Evolutionary conservation across 257 asterid genomes (phyloP).

Genomic region (Solanum verrucosum): DNA sequence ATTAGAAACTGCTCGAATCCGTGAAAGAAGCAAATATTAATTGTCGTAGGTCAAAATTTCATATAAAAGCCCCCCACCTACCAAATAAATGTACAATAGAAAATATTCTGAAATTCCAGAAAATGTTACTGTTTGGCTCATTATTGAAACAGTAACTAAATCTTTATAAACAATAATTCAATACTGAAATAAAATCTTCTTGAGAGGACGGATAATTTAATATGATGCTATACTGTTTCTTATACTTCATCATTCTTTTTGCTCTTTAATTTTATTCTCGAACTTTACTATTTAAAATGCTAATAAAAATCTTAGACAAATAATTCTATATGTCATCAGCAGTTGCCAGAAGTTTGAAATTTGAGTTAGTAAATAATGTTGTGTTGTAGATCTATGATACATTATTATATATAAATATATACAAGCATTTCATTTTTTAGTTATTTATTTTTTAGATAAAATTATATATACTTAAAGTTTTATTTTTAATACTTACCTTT

Average conservation of each 20-base stretch:
- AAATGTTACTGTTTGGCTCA: not conserved
- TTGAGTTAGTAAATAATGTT: not conserved
- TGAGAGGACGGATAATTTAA: not conserved
- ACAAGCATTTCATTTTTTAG: not conserved
- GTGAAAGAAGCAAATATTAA: not conserved
- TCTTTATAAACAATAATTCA: not conserved
- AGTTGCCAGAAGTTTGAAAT: not conserved
- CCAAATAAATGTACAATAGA: not conserved
- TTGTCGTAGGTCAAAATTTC: not conserved
- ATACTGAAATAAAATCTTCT: not conserved
- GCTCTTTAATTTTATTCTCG: not conserved
- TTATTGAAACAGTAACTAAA: slow-evolving; percentile 5
- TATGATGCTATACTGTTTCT: not conserved
- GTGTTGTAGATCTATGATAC: not conserved
- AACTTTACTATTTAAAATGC: not conserved
- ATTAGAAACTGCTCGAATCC: not conserved
- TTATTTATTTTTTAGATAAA: not conserved
- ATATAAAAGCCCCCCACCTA: not conserved
- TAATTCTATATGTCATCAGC: not conserved
- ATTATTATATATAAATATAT: not conserved
- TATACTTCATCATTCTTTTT: not conserved
- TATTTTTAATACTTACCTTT: not conserved
- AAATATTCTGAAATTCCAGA: not conserved
- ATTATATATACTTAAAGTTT: not conserved
- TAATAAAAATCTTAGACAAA: not conserved